Conservation (phyloP, 768 basidiomycete genomes). For the Kwoniella europaea region DNA sequence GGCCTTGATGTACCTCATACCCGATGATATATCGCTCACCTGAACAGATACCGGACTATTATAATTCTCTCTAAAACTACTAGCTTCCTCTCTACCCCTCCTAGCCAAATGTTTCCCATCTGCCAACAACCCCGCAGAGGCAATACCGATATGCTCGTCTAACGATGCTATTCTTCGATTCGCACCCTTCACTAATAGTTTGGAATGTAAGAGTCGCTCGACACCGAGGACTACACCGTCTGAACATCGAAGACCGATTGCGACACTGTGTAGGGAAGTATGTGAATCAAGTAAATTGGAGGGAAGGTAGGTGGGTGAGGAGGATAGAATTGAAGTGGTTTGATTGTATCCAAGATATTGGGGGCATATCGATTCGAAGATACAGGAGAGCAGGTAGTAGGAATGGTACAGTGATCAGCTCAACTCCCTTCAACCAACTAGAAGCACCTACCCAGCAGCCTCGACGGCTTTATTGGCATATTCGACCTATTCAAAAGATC, state of each 20-base stretch:
- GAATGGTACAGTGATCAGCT: neutral
- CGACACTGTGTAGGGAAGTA: slow-evolving; percentile 68
- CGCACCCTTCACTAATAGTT: slow-evolving; percentile 87
- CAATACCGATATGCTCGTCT: slow-evolving; percentile 91
- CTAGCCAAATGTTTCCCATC: slow-evolving; percentile 88
- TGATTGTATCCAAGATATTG: no score
- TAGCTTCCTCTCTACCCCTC: slow-evolving; percentile 81
- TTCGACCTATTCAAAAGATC: slow-evolving; percentile 72
- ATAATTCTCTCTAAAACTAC: slow-evolving; percentile 73
- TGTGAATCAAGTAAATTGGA: neutral
- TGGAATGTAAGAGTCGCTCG: slow-evolving; percentile 96
- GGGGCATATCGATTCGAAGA: no score
- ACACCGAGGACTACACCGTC: slow-evolving; percentile 94
- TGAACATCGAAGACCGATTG: slow-evolving; percentile 92
- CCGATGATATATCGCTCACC: slow-evolving; percentile 61
- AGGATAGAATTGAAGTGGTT: no score
- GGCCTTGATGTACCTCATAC: neutral
- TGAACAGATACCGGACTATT: slow-evolving; percentile 76
- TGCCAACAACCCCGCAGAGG: slow-evolving; percentile 88
- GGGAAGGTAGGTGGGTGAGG: no score
- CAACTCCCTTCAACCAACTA: neutral
- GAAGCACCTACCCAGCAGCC: slow-evolving; percentile 83
- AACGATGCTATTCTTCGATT: slow-evolving; percentile 93
- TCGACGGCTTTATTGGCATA: slow-evolving; percentile 99
- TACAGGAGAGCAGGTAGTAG: no score